Evolutionary conservation across 345 rosid genomes (phyloP).

Genomic region (Salix udensis): DNA sequence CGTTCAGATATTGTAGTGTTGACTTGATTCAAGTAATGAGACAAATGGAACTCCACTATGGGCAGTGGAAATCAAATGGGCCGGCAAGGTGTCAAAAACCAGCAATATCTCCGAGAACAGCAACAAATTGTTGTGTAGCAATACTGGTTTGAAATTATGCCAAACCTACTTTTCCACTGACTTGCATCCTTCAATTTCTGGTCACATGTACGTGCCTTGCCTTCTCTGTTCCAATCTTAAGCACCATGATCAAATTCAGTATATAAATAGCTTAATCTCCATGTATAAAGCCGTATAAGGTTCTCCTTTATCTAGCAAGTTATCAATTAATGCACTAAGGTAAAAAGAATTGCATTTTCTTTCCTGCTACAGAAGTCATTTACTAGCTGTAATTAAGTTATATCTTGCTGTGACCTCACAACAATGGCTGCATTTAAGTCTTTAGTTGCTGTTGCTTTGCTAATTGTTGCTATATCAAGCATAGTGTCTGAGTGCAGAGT

Average conservation of each 20-base stretch:
- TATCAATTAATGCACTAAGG: no score
- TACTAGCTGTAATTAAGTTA: no score
- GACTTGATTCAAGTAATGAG: background rate
- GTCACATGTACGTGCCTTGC: no score
- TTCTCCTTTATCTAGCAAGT: no score
- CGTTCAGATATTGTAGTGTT: background rate
- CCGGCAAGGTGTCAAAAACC: background rate
- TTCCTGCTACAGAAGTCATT: no score
- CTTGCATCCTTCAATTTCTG: no score
- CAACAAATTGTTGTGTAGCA: background rate
- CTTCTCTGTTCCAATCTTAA: no score
- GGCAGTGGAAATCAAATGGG: conserved; percentile 12
- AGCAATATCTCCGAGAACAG: background rate
- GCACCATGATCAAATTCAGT: no score
- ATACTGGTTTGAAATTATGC: background rate
- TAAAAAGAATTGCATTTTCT: no score
- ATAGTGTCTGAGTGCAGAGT: conserved; percentile 35
- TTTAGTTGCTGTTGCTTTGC: conserved; percentile 18
- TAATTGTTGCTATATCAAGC: conserved; percentile 16
- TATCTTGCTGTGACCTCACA: background rate
- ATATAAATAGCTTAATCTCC: no score
- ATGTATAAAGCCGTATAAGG: no score
- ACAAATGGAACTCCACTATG: conserved; percentile 1
- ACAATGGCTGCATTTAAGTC: conserved; percentile 10
- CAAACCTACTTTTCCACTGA: background rate